Conservation (phyloP, 805 yeast species). For the Ogataea haglerorum region DNA sequence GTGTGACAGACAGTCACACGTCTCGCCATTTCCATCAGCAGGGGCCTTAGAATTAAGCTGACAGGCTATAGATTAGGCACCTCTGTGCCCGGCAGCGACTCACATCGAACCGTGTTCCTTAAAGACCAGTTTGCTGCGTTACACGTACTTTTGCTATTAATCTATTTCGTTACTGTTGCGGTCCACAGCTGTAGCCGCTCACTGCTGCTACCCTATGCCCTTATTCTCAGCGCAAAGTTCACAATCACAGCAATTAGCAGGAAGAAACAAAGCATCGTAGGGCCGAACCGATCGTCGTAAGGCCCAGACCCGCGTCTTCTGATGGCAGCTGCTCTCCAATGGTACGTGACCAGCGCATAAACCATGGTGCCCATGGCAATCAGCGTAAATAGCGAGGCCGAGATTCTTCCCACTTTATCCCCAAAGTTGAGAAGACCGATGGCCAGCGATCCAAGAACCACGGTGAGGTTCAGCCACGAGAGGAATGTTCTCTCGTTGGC, state of each 20-base stretch:
- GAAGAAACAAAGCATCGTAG: constrained; percentile 94
- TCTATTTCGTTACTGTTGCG: constrained; percentile 4
- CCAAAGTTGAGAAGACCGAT: constrained; percentile 96
- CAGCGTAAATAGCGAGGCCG: constrained; percentile 91
- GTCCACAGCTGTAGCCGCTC: not conserved
- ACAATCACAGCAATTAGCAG: constrained; percentile 89
- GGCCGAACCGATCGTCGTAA: constrained; percentile 98
- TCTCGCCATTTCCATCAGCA: not conserved
- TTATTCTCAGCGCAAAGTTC: constrained; percentile 81
- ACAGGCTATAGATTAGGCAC: not conserved
- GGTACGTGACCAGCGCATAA: constrained; percentile 92
- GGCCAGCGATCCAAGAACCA: constrained; percentile 92
- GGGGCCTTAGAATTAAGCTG: not conserved
- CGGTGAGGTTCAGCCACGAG: constrained; percentile 99
- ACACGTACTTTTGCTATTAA: not conserved
- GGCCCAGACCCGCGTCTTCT: constrained; percentile 98
- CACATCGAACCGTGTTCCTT: too few relatives aligned
- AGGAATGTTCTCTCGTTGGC: constrained; percentile 98
- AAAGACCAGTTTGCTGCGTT: too few relatives aligned
- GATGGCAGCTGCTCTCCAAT: constrained; percentile 99
- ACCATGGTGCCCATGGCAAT: constrained; percentile 98
- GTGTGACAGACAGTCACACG: constrained; percentile 6
- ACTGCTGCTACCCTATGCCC: constrained; percentile 35
- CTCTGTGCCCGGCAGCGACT: not conserved
- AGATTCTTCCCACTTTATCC: constrained; percentile 85